Evolutionary conservation across 2,329 filamentous ascomycete species (phyloP).

Genomic region (Colletotrichum sp.): DNA sequence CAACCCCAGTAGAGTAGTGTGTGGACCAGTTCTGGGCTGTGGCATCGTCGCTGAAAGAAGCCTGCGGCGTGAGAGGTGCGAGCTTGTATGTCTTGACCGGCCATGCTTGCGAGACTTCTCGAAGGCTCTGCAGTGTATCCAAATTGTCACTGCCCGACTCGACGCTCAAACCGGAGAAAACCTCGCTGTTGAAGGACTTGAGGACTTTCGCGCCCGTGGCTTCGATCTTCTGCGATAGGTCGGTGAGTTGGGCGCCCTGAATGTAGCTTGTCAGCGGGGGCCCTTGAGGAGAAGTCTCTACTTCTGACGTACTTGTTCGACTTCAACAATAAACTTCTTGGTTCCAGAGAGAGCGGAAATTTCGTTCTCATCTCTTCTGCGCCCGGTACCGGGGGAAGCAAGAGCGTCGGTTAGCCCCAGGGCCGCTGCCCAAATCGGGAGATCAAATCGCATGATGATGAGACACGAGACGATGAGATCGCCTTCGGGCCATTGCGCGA

Average conservation of each 20-base stretch:
- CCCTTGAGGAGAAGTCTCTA: not conserved
- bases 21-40: slow-evolving; percentile 34
- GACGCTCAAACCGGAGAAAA: slow-evolving; percentile 38
- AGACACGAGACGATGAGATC: not conserved
- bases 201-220: slow-evolving; percentile 18
- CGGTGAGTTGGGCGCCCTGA: slow-evolving; percentile 16
- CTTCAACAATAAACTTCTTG: slow-evolving; percentile 25
- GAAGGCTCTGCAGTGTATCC: slow-evolving; percentile 31
- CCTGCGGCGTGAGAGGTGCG: not conserved
- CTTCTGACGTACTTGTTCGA: slow-evolving; percentile 11
- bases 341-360: not conserved
- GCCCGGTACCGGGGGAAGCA: not conserved
- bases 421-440: not conserved
- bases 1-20: slow-evolving; percentile 22
- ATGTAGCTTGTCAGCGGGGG: not conserved
- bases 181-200: slow-evolving; percentile 26
- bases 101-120: slow-evolving; percentile 26
- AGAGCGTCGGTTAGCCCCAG: not conserved
- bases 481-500: not conserved
- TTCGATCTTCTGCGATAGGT: slow-evolving; percentile 16
- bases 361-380: not conserved
- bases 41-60: slow-evolving; percentile 23
- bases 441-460: not conserved
- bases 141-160: slow-evolving; percentile 35
- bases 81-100: slow-evolving; percentile 25